Conservation (phyloP, 1,139 yeast genomes). For the Saccharomycopsis hybrid region DNA sequence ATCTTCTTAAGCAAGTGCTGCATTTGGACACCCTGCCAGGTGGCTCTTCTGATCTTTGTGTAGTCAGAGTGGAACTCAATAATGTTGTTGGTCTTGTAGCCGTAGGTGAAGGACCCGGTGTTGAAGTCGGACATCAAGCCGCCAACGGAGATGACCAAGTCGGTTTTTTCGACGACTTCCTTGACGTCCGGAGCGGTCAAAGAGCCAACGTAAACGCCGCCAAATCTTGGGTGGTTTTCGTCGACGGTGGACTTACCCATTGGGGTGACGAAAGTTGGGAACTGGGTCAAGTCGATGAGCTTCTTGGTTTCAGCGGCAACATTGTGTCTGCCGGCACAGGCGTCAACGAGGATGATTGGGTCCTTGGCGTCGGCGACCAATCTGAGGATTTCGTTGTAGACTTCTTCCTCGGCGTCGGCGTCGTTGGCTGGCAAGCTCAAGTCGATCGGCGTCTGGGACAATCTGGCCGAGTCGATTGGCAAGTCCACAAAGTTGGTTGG, state of each 20-base stretch:
- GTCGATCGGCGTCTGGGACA: constrained; percentile 60
- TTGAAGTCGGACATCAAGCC: constrained; percentile 82
- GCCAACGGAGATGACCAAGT: constrained; percentile 72
- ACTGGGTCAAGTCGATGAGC: constrained; percentile 64
- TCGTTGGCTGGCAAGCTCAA: constrained; percentile 57
- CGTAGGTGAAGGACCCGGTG: constrained; percentile 83
- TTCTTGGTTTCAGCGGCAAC: constrained; percentile 55
- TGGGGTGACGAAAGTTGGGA: constrained; percentile 82
- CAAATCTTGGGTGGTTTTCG: constrained; percentile 69
- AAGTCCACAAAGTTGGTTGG: constrained; percentile 78
- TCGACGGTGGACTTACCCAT: constrained; percentile 83
- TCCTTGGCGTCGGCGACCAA: constrained; percentile 52
- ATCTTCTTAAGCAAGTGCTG: constrained; percentile 51
- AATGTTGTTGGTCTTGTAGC: constrained; percentile 70
- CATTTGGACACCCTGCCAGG: constrained; percentile 76
- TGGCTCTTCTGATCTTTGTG: constrained; percentile 69
- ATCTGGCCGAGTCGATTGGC: constrained; percentile 44
- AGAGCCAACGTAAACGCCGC: constrained; percentile 83
- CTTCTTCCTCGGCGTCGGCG: constrained; percentile 66
- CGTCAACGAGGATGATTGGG: constrained; percentile 78
- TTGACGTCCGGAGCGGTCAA: constrained; percentile 71
- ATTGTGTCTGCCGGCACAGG: constrained; percentile 77
- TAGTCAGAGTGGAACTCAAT: constrained; percentile 88
- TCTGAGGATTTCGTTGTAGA: constrained; percentile 47
- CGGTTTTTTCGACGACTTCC: constrained; percentile 70